Evolutionary conservation across 257 asterid genomes (phyloP), one percentile per base, ranked within the genome.

Genomic region (Petrea volubilis): DNA sequence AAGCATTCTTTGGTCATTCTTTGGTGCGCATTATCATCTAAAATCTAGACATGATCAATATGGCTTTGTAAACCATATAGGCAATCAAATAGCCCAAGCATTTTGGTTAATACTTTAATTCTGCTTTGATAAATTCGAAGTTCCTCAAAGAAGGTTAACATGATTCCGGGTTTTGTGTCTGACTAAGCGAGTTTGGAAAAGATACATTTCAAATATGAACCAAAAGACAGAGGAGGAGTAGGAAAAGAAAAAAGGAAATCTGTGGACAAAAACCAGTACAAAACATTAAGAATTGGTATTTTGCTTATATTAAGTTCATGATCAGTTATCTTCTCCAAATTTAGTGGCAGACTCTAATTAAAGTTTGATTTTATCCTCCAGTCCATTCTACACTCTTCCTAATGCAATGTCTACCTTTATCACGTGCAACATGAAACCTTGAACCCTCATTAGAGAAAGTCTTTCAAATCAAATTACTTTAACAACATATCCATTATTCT

Each of bases 21-120:
- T 41, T 66, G 23, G 50, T 21, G 60, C 64, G 29, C 44, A 56
- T 56, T 24, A 31, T 5, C 3, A 50, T 78, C 40, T 7, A 62
- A 46, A 67, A 67, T 75, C 51, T 20, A 72, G 24, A 61, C 24
- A 60, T 31, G 57, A 23, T 33, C 15, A 20, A 12, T 34, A 14
- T 51, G 46, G 55, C 64, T 17, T 47, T 9, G 3, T 72, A 53
- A 53, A 51, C 44, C 62, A 56, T 36, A 58, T 67, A 61, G 23
- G 53, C 23, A 21, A 27, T 62, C 56, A 46, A 29, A 70, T 20
- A 53, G 3, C 65, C 28, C 67, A 52, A 44, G 68, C 68, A 27
- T 57, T 14, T 17, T 9, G 38, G 36, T 28, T 46, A 29, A 18
- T 36, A 9, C 15, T 34, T 3, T 40, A 28, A 27, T 46, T 59